Percentiles rank a stretch among this genome's conserved stretches.
These are phyloP conservation scores for Petunia axillaris DNA, from an alignment of 257 asterid species.

Conservation along the genomic window DNA sequence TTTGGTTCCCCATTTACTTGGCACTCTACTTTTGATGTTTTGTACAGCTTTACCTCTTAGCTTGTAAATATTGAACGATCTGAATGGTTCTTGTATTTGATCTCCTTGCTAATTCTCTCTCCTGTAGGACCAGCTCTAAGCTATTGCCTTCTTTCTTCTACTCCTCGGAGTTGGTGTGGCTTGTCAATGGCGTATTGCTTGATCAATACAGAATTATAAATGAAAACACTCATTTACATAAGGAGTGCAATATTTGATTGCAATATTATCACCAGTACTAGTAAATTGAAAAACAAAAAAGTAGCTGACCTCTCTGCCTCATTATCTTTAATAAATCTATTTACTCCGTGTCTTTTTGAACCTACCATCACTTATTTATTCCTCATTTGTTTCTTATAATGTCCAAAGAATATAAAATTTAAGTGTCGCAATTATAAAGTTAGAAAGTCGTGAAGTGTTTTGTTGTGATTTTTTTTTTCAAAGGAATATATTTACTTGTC, in stretches of 20 bases:
- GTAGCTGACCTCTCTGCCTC: too few species aligned
- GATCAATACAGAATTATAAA: too few species aligned
- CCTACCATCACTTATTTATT: too few species aligned
- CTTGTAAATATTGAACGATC: background rate
- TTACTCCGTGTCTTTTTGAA: too few species aligned
- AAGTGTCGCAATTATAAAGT: too few species aligned
- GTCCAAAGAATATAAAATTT: too few species aligned
- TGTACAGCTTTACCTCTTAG: slow-evolving; percentile 20
- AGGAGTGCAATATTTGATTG: background rate
- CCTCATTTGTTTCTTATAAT: too few species aligned
- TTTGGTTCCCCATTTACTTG: background rate
- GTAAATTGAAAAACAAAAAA: too few species aligned
- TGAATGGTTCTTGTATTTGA: background rate
- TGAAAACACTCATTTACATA: background rate
- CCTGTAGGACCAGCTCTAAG: background rate
- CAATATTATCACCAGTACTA: background rate
- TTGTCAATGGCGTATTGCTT: background rate
- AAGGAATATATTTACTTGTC: too few species aligned
- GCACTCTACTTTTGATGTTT: background rate
- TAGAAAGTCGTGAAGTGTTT: too few species aligned
- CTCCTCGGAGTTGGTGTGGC: background rate
- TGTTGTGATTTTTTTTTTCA: too few species aligned
- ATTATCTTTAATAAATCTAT: too few species aligned
- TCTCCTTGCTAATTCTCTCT: background rate
- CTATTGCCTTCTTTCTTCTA: background rate